Evolutionary conservation across 352 stramenopile species (phyloP), one percentile per base, ranked within the genome.

Genomic region (Pythium aristosporum): DNA sequence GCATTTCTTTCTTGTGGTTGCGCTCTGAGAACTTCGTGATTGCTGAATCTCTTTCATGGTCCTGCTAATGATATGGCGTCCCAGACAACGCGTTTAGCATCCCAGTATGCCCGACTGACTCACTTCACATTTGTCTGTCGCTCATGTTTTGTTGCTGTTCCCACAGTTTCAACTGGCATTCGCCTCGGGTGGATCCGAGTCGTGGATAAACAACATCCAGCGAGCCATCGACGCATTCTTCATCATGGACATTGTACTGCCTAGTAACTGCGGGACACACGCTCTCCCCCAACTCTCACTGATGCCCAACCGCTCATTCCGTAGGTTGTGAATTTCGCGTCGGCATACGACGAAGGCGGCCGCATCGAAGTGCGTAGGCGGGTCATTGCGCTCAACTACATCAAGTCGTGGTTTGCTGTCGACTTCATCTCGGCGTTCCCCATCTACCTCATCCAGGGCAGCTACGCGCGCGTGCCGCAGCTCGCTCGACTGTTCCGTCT

Each of bases 31-130:
- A 30, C 25, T 30, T 5, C 25, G 25, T 30, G 25, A 30, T 30
- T 30, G 25, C 25, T 30, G 25, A 30, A 2, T 5, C 25, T 30
- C 25, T 30, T 5, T 30, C 25, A 2, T 30, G 25, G 25, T 30
- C 25, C 25, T 28, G 25, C 25, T 30, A 30, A 34, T 39, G 11
- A 12, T 11, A 9, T 66, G 18, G 32, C 41, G 5, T 48, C 50
- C 50, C 42, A 94, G 85, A 94, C 49, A 94, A 94, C 44, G 85
- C 79, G 0, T 37, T 90, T 43, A 87, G 82, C 32, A 89, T 94
- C 54, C 82, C 85, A 21, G 82, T 84, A 72, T 4, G 18, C 39
- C 39, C 39, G 11, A 46, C 13, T 10, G 2, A 20, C 9, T n/a
- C 39, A n/a, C 34, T 39, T 13, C 34, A 1, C 34, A 30, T 30